These are phyloP conservation scores for Dicorynia guianensis DNA, from an alignment of 306 rosid genomes.

Conservation along the genomic window DNA sequence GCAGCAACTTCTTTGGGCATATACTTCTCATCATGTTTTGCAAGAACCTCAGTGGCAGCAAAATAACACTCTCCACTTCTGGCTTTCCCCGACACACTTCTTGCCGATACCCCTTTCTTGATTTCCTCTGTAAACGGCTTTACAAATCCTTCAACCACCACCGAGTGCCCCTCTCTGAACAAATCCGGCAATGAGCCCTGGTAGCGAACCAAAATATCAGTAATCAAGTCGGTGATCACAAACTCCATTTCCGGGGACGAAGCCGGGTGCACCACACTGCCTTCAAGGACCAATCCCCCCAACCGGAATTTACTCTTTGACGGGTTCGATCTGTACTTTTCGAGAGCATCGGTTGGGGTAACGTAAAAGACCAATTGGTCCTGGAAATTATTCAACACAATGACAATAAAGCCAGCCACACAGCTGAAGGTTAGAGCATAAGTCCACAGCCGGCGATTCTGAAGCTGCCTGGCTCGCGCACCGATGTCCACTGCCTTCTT, in stretches of 20 bases:
- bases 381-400: constrained; percentile 77
- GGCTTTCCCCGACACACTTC: constrained; percentile 75
- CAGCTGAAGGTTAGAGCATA: constrained; percentile 72
- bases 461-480: constrained; percentile 89
- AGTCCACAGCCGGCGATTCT: constrained; percentile 88
- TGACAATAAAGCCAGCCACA: constrained; percentile 83
- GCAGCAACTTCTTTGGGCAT: constrained; percentile 88
- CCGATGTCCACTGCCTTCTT: constrained; percentile 73
- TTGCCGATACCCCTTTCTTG: constrained; percentile 54
- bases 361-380: constrained; percentile 86
- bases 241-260: constrained; percentile 82
- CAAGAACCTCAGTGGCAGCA: constrained; percentile 81
- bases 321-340: constrained; percentile 65
- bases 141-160: constrained; percentile 85
- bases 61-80: constrained; percentile 73
- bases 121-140: constrained; percentile 82
- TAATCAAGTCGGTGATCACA: constrained; percentile 82
- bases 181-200: constrained; percentile 84
- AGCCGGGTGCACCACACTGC: constrained; percentile 79
- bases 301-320: constrained; percentile 79
- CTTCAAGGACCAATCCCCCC: constrained; percentile 93
- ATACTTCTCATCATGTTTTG: constrained; percentile 96
- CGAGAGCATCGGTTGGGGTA: constrained; percentile 81
- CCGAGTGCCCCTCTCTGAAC: constrained; percentile 93
- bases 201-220: constrained; percentile 82